Base-by-base conservation (phyloP, 2,329 filamentous ascomycete genomes). In the Exophiala sp. region DNA sequence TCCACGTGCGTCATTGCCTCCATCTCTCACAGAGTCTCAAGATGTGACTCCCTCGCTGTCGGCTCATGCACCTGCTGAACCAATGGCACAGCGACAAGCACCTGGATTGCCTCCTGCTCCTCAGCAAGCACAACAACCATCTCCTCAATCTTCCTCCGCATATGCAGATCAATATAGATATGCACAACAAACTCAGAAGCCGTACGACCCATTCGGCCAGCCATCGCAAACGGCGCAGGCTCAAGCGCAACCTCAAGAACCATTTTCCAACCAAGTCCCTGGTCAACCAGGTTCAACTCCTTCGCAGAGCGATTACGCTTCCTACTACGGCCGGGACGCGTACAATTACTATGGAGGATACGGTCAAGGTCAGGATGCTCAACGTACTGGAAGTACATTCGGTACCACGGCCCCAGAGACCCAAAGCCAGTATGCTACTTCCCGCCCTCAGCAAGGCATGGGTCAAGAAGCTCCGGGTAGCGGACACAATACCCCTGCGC, bases 401-500 rank as follows among this genome's bases (percentile, higher is more conserved):
- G 81, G 82, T 49, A 57, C 60, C 16, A 74, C 78, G 33, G 76
- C 79, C 47, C 76, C 75, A 55, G 83, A 86, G 77, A 83, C 75
- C 71, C 81, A 72, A 74, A 79, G 78, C 64, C 75, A 78, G 53
- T 65, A 73, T 76, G 60, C 87, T 78, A 77, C 81, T 67, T 75
- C 85, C 80, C 91, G 90, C 69, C 84, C 87, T 36, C 89, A 91
- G 69, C 88, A 84, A 69, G 87, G 86, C 63, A 86, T 86, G 65
- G 80, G 73, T 44, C 76, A 79, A 56, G 78, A 83, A 59, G 90
- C 95, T 51, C 88, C 91, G 66, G 90, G 87, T 75, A 96, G 90
- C 69, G 92, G 91, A 41, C 87, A 94, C 70, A 92, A 87, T 65
- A 96, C 91, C 2, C 91, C 92, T 34, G 94, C 95, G 74, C 91